Conservation (phyloP, 495 filamentous ascomycete genomes). For the Neurospora tetrasperma region DNA sequence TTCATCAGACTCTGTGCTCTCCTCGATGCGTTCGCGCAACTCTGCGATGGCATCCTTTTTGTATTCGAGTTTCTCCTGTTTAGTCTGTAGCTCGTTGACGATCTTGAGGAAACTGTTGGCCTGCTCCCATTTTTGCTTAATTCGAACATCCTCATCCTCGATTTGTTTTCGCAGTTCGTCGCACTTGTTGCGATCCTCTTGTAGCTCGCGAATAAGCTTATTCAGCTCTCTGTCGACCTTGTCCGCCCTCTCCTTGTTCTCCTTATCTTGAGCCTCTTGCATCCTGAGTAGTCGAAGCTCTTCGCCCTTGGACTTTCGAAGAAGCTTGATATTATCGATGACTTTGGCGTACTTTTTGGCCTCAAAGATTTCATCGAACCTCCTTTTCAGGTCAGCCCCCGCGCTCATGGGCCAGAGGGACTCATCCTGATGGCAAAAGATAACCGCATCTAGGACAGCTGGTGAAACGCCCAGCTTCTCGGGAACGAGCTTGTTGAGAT, state of each 20-base stretch:
- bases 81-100: slow-evolving; percentile 61
- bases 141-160: slow-evolving; percentile 29
- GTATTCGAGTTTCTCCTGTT: slow-evolving; percentile 39
- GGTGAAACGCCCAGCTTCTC: slow-evolving; percentile 83
- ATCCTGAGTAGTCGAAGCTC: slow-evolving; percentile 60
- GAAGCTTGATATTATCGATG: slow-evolving; percentile 80
- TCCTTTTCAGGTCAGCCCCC: slow-evolving; percentile 72
- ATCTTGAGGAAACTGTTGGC: slow-evolving; percentile 38
- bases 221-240: slow-evolving; percentile 50
- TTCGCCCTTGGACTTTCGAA: slow-evolving; percentile 74
- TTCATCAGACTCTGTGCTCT: slow-evolving; percentile 69
- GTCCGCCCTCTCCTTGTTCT: slow-evolving; percentile 81
- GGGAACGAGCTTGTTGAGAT: slow-evolving; percentile 75
- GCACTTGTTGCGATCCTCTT: slow-evolving; percentile 48
- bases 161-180: slow-evolving; percentile 42
- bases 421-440: slow-evolving; percentile 98
- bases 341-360: slow-evolving; percentile 94
- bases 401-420: slow-evolving; percentile 97
- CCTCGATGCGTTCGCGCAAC: slow-evolving; percentile 57
- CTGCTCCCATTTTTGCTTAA: slow-evolving; percentile 32
- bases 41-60: slow-evolving; percentile 53
- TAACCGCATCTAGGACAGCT: slow-evolving; percentile 84
- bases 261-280: slow-evolving; percentile 63
- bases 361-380: slow-evolving; percentile 96
- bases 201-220: slow-evolving; percentile 64